Base-by-base conservation (phyloP, 805 yeast species). In the Priceomyces fermenticarens region DNA sequence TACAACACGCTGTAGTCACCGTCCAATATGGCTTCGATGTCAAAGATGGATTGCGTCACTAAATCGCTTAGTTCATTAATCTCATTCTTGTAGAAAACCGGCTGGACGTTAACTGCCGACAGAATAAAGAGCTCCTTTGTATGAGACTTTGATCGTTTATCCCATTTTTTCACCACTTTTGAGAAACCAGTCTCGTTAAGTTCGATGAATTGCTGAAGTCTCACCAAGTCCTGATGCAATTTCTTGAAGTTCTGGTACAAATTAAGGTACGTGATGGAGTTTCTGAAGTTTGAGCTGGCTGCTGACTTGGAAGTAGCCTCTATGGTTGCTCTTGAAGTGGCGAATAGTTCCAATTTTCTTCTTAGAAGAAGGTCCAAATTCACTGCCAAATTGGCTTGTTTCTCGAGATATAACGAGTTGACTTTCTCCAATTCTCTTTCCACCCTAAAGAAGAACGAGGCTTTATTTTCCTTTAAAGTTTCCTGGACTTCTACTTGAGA, bases 101-200 rank as follows among this genome's bases (percentile, higher is more conserved):
- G 98, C 62, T 93, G 99, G 4, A 93, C 96, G 46, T 88, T 88
- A 10, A 93, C 96, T 0, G 97, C 97, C 0, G 97, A 85, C 25
- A 88, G 81, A 36, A 93, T 73, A 58, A 90, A 93, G 38, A 93
- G 72, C 58, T 93, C 99, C 57, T 90, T 89, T 5, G 97, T 89
- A 51, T 88, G 95, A 2, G 96, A 87, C 55, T 91, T 89, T 15
- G 97, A 88, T 46, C 97, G 73, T 63, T 93, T 93, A 65, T 93
- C 99, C 99, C 99, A 93, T 67, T 93, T 93, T 62, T 93, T 93
- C 54, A 93, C 77, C 23, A 88, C 97, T 65, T 93, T 93, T 15
- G 95, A 83, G 63, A 93, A 93, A 10, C 99, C 99, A 0, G 96
- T 88, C 55, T 90, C 97, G 59, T 93, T 93, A 43, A 93, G 73